phyloP scores from a whole-genome alignment of 75 land plant species.

The Adiantum capillusveneris region DNA sequence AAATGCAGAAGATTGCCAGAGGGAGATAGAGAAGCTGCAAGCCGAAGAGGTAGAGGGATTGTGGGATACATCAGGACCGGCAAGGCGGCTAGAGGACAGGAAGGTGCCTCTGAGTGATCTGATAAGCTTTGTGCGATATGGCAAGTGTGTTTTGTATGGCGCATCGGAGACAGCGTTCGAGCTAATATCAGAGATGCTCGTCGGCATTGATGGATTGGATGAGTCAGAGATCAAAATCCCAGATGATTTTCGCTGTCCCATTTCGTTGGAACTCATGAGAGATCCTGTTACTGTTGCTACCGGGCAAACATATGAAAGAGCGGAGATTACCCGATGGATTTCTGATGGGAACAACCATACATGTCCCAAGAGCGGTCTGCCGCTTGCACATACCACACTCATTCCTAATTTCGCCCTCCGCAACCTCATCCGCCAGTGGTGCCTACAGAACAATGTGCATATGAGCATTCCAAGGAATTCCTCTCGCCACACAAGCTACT shows the following conservation, averaged over 20 bases:
- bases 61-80: conserved; percentile 12
- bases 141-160: conserved; percentile 73
- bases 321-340: conserved; percentile 63
- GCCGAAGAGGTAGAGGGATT: conserved; percentile 35
- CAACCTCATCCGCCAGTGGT: conserved; percentile 74
- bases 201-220: neutral
- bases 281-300: conserved; percentile 90
- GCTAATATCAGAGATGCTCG: conserved; percentile 1
- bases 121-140: conserved; percentile 61
- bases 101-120: conserved; percentile 26
- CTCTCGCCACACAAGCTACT: conserved; percentile 10
- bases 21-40: conserved; percentile 54
- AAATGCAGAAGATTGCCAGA: conserved; percentile 46
- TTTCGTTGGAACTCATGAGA: conserved; percentile 75
- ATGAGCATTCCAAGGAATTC: conserved; percentile 25
- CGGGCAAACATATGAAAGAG: conserved; percentile 88
- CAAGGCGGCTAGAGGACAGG: conserved; percentile 7
- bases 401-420: conserved; percentile 61
- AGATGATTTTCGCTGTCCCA: conserved; percentile 79
- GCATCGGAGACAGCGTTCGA: conserved; percentile 11
- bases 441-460: conserved; percentile 38
- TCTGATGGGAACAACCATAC: conserved; percentile 59
- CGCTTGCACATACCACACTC: conserved; percentile 43
- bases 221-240: conserved; percentile 33
- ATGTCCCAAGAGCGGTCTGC: conserved; percentile 87